Base-by-base conservation (phyloP, 495 filamentous ascomycete species). In the Hypoxylon lenormandii region DNA sequence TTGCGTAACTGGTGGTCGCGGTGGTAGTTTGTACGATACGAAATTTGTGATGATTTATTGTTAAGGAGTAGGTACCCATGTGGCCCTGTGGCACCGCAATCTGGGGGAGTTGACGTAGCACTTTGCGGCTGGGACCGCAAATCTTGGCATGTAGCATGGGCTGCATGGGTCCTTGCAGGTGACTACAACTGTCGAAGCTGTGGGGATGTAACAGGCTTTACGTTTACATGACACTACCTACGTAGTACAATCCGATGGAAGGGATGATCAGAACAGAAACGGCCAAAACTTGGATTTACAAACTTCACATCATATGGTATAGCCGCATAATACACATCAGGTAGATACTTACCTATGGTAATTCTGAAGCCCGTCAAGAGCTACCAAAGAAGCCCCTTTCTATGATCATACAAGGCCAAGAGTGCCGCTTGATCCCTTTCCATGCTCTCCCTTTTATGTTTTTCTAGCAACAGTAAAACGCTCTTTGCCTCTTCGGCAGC, bases 1-100 rank as follows among this genome's bases (percentile, higher is more conserved):
- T 71, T 71, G 68, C 68, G 58, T 71, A 62, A 59, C 52, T 58
- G 68, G 62, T 58, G n/a, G n/a, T n/a, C n/a, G n/a, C n/a, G n/a
- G n/a, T n/a, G n/a, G n/a, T n/a, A n/a, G n/a, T n/a, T n/a, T n/a
- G n/a, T 19, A 48, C 37, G 5, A 23, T 50, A 26, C 16, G 42
- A 33, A 45, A 22, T 60, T 42, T 22, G 26, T 45, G 11, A 47
- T 21, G 38, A 22, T 5, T 28, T 11, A 15, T 46, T 30, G 26
- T 18, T 7, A 5, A n/a, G 40, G 28, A 47, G 38, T 21, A 38
- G 30, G 23, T 21, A 22, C 15, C 37, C 15, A 16, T n/a, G n/a
- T n/a, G n/a, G n/a, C n/a, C n/a, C n/a, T n/a, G n/a, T n/a, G n/a
- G 23, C 23, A 26, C 23, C 5, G 45, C 46, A 49, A 21, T 6